phyloP scores from a whole-genome alignment of 306 rosid species.

The Benincasa hispida region DNA sequence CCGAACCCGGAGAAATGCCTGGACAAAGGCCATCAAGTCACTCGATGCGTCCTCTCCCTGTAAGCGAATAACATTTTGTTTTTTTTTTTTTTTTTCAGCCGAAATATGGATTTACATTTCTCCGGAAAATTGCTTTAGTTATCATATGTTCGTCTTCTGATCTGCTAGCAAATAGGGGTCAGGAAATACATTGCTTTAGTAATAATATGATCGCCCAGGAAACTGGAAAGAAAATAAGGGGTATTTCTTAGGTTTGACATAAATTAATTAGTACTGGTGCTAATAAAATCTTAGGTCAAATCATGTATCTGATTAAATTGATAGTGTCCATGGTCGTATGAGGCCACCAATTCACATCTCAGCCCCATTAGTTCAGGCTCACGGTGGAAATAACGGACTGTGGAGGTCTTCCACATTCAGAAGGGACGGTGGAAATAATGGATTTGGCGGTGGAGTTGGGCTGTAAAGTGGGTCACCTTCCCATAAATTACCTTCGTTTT shows the following conservation, averaged over 20 bases:
- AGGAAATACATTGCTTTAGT: neutral
- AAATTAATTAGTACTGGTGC: neutral
- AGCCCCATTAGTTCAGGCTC: neutral
- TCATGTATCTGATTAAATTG: neutral
- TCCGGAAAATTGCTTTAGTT: neutral
- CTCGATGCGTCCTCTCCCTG: conserved; percentile 83
- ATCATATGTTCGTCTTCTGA: neutral
- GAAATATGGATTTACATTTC: neutral
- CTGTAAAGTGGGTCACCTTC: neutral
- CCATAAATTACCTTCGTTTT: neutral
- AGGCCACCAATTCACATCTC: neutral
- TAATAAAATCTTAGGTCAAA: neutral
- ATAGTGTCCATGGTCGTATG: neutral
- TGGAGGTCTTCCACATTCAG: neutral
- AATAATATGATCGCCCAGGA: neutral
- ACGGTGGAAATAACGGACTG: neutral
- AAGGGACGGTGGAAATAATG: neutral
- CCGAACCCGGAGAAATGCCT: conserved; percentile 86
- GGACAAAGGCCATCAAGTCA: conserved; percentile 76
- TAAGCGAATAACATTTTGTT: conserved; percentile 19
- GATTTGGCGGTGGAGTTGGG: neutral
- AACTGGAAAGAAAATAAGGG: neutral
- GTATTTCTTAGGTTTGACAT: neutral
- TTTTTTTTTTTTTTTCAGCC: neutral
- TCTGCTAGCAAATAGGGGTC: neutral